Base-by-base conservation (phyloP, 2,329 filamentous ascomycete genomes). In the Paecilomyces niveus region DNA sequence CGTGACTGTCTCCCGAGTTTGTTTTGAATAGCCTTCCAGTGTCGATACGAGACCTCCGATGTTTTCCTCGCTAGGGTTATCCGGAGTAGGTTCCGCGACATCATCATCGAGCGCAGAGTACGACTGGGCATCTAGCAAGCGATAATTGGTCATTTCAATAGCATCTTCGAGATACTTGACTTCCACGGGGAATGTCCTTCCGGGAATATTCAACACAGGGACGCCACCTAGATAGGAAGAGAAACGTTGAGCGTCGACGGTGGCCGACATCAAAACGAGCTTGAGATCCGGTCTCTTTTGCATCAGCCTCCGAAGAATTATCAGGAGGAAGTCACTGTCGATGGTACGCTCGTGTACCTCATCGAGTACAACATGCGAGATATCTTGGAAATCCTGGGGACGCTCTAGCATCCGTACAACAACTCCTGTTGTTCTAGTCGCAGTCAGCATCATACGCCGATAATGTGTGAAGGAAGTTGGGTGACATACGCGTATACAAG, bases 341-440 rank as follows among this genome's bases (percentile, higher is more conserved):
- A 99, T 97, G 11, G 91, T 90, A 61, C 93, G 86, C 73, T 99
- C 94, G 70, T 99, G 94, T 2, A 97, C 93, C 74, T 99, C 94
- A 69, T 99, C 94, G n/a, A 99, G 86, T 53, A 99, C 86, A 60
- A 99, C 78, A 76, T 97, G 94, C 0, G 93, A 96, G 56, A 99
- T 87, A 63, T 97, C 93, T 58, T 86, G 84, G 51, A 99, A 83
- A 58, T 95, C 89, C 63, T 91, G 89, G 0, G 90, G 89, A 8
- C 88, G 88, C 73, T 99, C 94, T 13, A 99, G 81, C 93, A 99
- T 97, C 29, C 94, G 87, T 81, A 99, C 90, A n/a, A 99, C 91
- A 59, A 99, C 96, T 78, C 94, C 86, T 52, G 85, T 85, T 24
- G 85, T 79, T 24, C 74, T 76, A 59, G 39, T 45, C 18, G 9